Percentiles rank a stretch among this genome's conserved stretches.
phyloP scores from a whole-genome alignment of 2,329 filamentous ascomycete species.

The Verticillium nubilum region DNA sequence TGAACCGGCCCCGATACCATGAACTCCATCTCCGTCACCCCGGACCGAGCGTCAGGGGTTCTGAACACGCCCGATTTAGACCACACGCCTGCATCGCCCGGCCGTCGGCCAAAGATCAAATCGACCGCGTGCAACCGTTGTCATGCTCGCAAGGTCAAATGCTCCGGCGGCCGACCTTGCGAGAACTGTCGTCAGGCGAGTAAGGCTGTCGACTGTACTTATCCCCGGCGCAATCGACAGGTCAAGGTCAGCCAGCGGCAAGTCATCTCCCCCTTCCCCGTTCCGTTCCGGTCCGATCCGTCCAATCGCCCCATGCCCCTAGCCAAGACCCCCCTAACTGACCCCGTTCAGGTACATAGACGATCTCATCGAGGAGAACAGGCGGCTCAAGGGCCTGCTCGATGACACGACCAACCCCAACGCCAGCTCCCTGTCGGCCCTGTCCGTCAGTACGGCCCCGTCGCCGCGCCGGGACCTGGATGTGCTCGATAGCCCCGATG shows the following conservation, averaged over 20 bases:
- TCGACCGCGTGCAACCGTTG: slow-evolving; percentile 20
- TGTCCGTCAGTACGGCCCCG: background rate
- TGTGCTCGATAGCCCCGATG: slow-evolving; percentile 2
- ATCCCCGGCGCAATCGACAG: slow-evolving; percentile 24
- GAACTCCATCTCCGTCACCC: background rate
- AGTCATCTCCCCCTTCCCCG: slow-evolving; percentile 12
- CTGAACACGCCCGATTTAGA: background rate
- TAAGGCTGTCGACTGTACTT: slow-evolving; percentile 23
- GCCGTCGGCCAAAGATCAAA: slow-evolving; percentile 7
- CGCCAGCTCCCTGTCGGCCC: background rate
- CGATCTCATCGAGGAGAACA: slow-evolving; percentile 26
- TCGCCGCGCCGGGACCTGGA: background rate
- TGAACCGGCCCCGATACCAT: background rate
- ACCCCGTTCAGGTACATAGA: slow-evolving; percentile 22
- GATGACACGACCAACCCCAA: background rate
- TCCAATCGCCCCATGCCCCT: background rate
- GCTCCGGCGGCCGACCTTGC: slow-evolving; percentile 26
- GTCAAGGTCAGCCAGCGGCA: slow-evolving; percentile 26
- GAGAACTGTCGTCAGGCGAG: slow-evolving; percentile 23
- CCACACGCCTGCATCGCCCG: background rate
- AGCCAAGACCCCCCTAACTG: background rate
- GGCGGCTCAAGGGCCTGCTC: slow-evolving; percentile 17
- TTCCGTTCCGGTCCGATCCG: background rate
- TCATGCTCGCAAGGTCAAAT: slow-evolving; percentile 27
- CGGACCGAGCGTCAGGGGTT: background rate